Base-by-base conservation (phyloP, 352 stramenopile genomes). In the Phytophthora citricola region DNA sequence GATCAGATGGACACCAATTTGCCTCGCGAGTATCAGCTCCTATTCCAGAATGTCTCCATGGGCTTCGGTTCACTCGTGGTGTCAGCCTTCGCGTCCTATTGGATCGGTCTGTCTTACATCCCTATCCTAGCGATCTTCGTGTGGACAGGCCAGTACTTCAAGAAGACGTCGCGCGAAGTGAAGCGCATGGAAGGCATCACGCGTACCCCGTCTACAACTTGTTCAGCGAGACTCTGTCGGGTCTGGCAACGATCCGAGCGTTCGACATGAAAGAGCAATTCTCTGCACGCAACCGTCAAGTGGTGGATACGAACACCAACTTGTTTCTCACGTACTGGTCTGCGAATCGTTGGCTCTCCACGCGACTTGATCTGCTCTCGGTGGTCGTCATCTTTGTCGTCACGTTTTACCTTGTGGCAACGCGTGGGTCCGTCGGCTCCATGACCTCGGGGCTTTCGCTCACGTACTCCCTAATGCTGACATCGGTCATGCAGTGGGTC, bases 211-310 rank as follows among this genome's bases (percentile, higher is more conserved):
- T 43, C 12, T 43, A 43, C 36, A 43, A 43, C 11, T 17, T 43
- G 5, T 88, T 98, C 41, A 82, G 79, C 10, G 94, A 99, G 78
- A 97, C 83, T 10, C 68, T 99, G 5, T 87, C 85, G 52, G 97
- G 97, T 8, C 79, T 98, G 4, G 48, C 85, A 0, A 98, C 90
- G 11, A 98, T 99, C n/a, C 87, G 95, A 47, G 81, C 86, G 8
- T 93, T 81, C 63, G 44, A 57, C 11, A 81, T 81, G 75, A 59
- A 81, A n/a, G 7, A 57, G 1, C 36, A 49, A 2, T 49, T 49
- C 22, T 34, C 22, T 15, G n/a, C 10, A 15, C 12, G 49, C 36
- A 43, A 43, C 15, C 36, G 36, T 17, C 36, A 43, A 43, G 36
- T 43, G 36, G 36, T 43, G 36, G 36, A 43, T n/a, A 43, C 14